These are phyloP conservation scores for Pinus taeda DNA, from an alignment of 75 land plant species.

Conservation along the genomic window DNA sequence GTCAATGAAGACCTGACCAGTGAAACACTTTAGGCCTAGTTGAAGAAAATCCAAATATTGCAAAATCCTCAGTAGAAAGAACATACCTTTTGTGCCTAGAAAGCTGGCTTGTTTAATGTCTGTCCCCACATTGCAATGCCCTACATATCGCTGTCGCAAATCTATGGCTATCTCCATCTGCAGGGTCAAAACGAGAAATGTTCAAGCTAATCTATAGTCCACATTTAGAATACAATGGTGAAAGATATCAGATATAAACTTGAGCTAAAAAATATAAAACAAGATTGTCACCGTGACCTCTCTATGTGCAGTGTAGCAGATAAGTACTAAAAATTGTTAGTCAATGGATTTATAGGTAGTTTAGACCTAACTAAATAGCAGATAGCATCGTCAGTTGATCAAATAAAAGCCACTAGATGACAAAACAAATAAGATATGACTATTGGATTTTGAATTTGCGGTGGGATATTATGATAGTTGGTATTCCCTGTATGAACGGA, in stretches of 20 bases:
- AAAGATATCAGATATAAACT: constrained; percentile 4
- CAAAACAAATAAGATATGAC: background rate
- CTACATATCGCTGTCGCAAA: constrained; percentile 95
- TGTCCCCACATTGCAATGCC: constrained; percentile 98
- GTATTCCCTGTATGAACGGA: background rate
- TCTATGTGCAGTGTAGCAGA: background rate
- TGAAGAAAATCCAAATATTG: too few relatives aligned
- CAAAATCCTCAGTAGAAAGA: too few relatives aligned
- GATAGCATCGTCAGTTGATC: background rate
- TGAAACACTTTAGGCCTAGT: too few relatives aligned
- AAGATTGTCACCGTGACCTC: background rate
- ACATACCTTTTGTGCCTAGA: constrained; percentile 81
- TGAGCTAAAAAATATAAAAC: background rate
- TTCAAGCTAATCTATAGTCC: background rate
- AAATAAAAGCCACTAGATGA: background rate
- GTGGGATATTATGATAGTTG: background rate
- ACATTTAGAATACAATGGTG: background rate
- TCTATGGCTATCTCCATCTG: constrained; percentile 86
- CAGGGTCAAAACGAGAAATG: constrained; percentile 2
- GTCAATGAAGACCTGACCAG: background rate
- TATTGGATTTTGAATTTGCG: background rate
- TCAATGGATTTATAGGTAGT: background rate
- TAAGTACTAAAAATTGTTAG: background rate
- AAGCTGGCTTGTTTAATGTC: constrained; percentile 98
- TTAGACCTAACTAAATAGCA: background rate